A percentile compares a stretch with the other conserved stretches of the same genome.
phyloP scores from a whole-genome alignment of 2,329 filamentous ascomycete species.

The Penicillium crustosum region DNA sequence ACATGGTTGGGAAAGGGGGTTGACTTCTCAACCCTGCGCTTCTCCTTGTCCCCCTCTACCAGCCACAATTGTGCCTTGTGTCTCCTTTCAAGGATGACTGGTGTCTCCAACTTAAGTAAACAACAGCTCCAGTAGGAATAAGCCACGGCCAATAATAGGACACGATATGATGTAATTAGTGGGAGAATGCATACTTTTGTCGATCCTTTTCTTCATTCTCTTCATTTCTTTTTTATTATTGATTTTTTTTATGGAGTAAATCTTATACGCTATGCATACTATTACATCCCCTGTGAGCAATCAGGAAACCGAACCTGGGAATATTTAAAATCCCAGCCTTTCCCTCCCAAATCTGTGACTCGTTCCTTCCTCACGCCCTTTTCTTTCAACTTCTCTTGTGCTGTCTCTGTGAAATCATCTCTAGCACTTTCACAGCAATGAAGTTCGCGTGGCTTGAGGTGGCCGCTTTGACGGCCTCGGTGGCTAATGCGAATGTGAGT shows the following conservation, averaged over 20 bases:
- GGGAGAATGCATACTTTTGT: slow-evolving; percentile 2
- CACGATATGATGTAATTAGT: neutral
- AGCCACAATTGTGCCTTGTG: slow-evolving; percentile 5
- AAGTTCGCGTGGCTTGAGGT: slow-evolving; percentile 38
- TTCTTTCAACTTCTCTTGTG: neutral
- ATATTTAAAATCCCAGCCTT: slow-evolving; percentile 2
- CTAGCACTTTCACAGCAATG: slow-evolving; percentile 26
- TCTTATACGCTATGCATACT: neutral
- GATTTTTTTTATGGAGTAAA: neutral
- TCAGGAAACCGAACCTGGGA: neutral
- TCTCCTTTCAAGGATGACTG: slow-evolving; percentile 1
- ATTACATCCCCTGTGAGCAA: slow-evolving; percentile 5
- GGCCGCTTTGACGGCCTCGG: slow-evolving; percentile 32
- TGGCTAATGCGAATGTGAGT: slow-evolving; percentile 36
- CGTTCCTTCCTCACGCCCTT: neutral
- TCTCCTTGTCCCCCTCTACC: neutral
- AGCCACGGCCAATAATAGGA: neutral
- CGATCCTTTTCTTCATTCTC: slow-evolving; percentile 7
- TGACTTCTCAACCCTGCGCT: neutral
- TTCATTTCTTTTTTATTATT: no score
- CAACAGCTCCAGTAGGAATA: neutral
- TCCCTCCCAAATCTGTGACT: neutral
- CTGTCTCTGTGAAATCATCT: neutral
- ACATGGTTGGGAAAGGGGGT: neutral
- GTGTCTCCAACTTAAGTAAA: neutral